Conservation (phyloP, 2,329 filamentous ascomycete species). For the Fusarium sp. region DNA sequence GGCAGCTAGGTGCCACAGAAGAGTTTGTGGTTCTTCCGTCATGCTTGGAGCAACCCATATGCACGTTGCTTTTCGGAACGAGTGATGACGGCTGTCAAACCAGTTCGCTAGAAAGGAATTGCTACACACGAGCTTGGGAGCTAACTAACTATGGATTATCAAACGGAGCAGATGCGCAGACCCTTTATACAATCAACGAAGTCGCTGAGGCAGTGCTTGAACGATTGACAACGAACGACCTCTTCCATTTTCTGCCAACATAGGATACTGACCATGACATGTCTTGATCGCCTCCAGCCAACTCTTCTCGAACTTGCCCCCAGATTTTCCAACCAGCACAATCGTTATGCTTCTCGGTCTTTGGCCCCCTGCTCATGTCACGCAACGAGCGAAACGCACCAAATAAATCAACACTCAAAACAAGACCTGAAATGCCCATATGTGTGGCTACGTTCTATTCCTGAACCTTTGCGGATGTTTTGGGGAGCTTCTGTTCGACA, state of each 20-base stretch:
- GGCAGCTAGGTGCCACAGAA: constrained; percentile 33
- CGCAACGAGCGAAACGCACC: constrained; percentile 20
- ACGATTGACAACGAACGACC: constrained; percentile 14
- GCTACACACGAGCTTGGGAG: constrained; percentile 33
- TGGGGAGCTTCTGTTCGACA: constrained; percentile 41
- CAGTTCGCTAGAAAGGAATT: constrained; percentile 18
- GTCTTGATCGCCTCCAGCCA: constrained; percentile 13
- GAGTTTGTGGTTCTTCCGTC: constrained; percentile 32
- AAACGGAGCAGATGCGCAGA: constrained; percentile 14
- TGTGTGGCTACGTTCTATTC: constrained; percentile 50
- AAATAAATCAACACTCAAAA: constrained; percentile 18
- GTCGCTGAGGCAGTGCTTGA: constrained; percentile 1
- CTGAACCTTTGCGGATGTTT: constrained; percentile 48
- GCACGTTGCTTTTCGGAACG: constrained; percentile 41
- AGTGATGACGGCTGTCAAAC: constrained; percentile 42
- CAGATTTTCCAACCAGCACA: constrained; percentile 1
- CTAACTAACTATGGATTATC: constrained; percentile 13
- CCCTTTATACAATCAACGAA: constrained; percentile 12
- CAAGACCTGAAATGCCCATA: constrained; percentile 23
- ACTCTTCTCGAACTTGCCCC: constrained; percentile 1
- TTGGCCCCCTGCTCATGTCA: constrained; percentile 12
- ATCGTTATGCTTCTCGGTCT: constrained; percentile 29
- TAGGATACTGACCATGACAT: constrained; percentile 32
- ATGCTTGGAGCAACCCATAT: constrained; percentile 30
- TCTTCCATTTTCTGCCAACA: neutral